Base-by-base conservation (phyloP, 768 basidiomycete species). In the Trametes cubensis region DNA sequence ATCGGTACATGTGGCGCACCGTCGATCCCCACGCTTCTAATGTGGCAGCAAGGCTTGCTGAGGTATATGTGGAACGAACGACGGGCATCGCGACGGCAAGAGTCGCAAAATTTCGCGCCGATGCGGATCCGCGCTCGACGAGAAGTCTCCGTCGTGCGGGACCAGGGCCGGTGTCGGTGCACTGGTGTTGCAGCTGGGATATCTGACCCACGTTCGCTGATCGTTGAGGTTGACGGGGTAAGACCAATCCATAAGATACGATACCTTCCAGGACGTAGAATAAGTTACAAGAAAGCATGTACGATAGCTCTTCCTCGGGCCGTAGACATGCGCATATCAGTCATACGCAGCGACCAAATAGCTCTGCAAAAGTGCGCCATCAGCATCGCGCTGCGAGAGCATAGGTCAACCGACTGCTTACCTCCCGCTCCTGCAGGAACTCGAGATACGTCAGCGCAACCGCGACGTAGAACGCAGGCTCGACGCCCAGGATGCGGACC, bases 391-490 rank as follows among this genome's bases (percentile, higher is more conserved):
- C 10, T 34, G 34, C 6, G 34, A 10, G 34, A 34, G n/a, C 13
- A 11, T 20, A 17, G 6, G 3, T 38, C n/a, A 5, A 34, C 15
- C 6, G 5, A 23, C 53, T 26, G 73, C 86, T 62, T 64, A 90
- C 92, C 78, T 92, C 90, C 67, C 89, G 80, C 66, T 92, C 90
- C 67, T 83, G 83, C 67, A 93, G 72, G 68, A 90, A 93, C 61
- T 90, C 89, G 14, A 90, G 73, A 71, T 92, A 94, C 3, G 89
- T 86, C 67, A 92, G 71, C 0, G 86, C 86, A 42, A 90, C 77
- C 0, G 89, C 83, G 47, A 94, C 79, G 86, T 90, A 93, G 70
- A 93, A 93, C 55, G 85, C 85, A 26, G 82, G 81, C 50, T 91
- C 88, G 28, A 94, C 83, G 15, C 90, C 92, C 23, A 91, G 69